A percentile compares a stretch with the other conserved stretches of the same genome.
phyloP scores from a whole-genome alignment of 202 grass and related monocot species.

The Zizania palustris region DNA sequence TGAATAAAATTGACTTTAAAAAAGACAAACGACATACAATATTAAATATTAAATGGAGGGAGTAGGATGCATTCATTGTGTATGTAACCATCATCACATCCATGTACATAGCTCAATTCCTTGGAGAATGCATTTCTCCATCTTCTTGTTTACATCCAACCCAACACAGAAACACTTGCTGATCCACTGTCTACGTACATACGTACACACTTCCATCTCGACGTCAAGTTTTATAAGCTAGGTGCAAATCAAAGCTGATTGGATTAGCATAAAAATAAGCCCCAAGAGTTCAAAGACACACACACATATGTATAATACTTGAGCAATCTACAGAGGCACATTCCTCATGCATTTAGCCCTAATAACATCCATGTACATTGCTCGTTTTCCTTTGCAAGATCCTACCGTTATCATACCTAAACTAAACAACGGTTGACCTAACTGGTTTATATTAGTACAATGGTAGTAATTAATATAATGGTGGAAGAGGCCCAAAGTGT shows the following conservation, averaged over 20 bases:
- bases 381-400: conserved; percentile 16
- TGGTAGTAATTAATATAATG: conserved; percentile 2
- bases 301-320: background rate
- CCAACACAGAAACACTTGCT: background rate
- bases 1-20: too few species aligned
- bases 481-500: conserved; percentile 4
- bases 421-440: conserved; percentile 38
- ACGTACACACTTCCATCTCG: conserved; percentile 10
- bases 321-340: background rate
- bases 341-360: conserved; percentile 21
- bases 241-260: background rate
- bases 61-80: conserved; percentile 19
- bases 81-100: conserved; percentile 23
- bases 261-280: background rate
- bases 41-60: too few species aligned
- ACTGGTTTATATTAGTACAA: background rate
- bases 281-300: background rate
- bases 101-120: conserved; percentile 15
- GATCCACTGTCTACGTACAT: background rate
- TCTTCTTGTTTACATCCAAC: conserved; percentile 2
- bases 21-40: too few species aligned
- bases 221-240: background rate
- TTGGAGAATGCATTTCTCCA: background rate
- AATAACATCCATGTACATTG: conserved; percentile 20
- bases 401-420: background rate